Evolutionary conservation across 768 basidiomycete species (phyloP).

Genomic region (Lyophyllum semitale): DNA sequence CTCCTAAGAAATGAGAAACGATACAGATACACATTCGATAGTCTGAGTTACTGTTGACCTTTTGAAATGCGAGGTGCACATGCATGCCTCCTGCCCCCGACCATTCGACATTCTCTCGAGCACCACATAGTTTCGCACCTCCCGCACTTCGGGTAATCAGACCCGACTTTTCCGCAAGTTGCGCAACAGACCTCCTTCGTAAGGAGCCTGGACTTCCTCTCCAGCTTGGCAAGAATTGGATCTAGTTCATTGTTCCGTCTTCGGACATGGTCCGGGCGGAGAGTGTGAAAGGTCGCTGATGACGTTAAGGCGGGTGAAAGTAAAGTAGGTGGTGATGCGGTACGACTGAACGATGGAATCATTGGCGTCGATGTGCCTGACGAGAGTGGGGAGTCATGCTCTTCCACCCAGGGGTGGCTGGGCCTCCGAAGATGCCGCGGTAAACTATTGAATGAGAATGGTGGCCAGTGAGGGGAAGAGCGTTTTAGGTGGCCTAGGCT

Average conservation of each 20-base stretch:
- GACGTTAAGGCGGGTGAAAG: constrained; percentile 20
- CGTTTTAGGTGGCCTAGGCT: constrained; percentile 13
- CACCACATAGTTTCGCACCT: constrained; percentile 66
- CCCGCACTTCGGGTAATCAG: constrained; percentile 62
- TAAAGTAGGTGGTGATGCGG: constrained; percentile 27
- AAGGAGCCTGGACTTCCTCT: constrained; percentile 54
- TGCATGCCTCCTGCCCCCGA: constrained; percentile 51
- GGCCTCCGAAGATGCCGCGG: constrained; percentile 4
- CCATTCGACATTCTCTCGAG: constrained; percentile 59
- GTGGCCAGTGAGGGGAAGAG: neutral
- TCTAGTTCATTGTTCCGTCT: constrained; percentile 28
- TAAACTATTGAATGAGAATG: neutral
- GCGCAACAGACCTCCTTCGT: constrained; percentile 41
- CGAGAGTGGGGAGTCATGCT: constrained; percentile 20
- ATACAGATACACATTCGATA: neutral
- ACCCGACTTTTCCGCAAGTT: constrained; percentile 53
- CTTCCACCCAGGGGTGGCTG: constrained; percentile 10
- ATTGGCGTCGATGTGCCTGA: constrained; percentile 20
- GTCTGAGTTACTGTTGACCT: neutral
- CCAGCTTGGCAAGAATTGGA: constrained; percentile 52
- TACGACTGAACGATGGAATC: constrained; percentile 43
- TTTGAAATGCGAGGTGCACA: constrained; percentile 29
- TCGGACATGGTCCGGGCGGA: constrained; percentile 5
- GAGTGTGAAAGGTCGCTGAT: constrained; percentile 14
- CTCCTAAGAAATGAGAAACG: neutral